Conservation (phyloP, 2,329 filamentous ascomycete species). For the Curvularia sp. region DNA sequence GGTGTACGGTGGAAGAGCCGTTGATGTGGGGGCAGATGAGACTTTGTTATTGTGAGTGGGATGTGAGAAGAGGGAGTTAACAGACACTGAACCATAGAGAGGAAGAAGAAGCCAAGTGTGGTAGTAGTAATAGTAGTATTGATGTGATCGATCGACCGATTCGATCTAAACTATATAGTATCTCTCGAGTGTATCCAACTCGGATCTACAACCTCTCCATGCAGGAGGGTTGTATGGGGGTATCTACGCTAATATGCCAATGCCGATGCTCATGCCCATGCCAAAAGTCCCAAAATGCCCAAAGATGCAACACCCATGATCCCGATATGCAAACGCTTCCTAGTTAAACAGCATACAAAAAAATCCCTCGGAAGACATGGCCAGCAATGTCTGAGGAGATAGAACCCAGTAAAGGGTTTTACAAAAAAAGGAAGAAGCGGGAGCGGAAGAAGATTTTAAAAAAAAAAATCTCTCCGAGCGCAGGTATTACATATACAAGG, state of each 20-base stretch:
- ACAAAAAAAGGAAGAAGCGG: neutral
- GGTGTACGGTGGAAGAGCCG: conserved; percentile 75
- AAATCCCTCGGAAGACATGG: neutral
- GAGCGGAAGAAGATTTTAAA: neutral
- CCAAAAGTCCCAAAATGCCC: neutral
- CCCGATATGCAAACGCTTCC: neutral
- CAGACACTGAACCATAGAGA: too few relatives aligned
- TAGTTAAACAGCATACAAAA: too few relatives aligned
- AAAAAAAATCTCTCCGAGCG: neutral
- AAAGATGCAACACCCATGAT: too few relatives aligned
- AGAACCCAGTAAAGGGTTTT: neutral
- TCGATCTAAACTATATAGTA: neutral
- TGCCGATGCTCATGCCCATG: conserved; percentile 3
- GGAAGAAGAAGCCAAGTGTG: neutral
- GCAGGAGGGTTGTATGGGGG: neutral
- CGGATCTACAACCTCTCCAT: neutral
- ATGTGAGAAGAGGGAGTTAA: too few relatives aligned
- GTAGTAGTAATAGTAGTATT: neutral
- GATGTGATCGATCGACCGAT: neutral
- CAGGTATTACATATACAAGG: neutral
- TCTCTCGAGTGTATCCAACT: conserved; percentile 1
- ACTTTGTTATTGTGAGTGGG: too few relatives aligned
- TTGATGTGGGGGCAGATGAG: conserved; percentile 30
- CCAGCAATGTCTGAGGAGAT: neutral
- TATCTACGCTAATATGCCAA: conserved; percentile 5